Conservation (phyloP, 768 basidiomycete genomes). For the Favolaschia claudopus region DNA sequence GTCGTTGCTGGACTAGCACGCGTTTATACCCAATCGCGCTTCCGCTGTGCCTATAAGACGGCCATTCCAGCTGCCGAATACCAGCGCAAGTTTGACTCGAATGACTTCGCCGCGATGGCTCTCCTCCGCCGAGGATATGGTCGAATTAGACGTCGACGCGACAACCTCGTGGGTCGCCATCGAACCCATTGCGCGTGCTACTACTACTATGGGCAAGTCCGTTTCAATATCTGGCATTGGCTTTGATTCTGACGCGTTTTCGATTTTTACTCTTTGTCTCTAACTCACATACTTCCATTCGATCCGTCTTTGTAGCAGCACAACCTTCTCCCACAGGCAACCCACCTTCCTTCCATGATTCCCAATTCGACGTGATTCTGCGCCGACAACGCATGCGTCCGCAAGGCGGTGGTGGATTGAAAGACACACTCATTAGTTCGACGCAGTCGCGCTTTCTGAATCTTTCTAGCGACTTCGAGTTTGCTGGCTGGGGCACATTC, state of each 20-base stretch:
- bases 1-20: too few species aligned
- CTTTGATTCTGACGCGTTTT: background rate
- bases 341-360: conserved; percentile 55
- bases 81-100: too few species aligned
- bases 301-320: background rate
- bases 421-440: conserved; percentile 39
- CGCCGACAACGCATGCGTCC: conserved; percentile 65
- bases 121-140: conserved; percentile 14
- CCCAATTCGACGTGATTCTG: conserved; percentile 63
- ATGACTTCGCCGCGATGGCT: too few species aligned
- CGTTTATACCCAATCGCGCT: too few species aligned
- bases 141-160: background rate
- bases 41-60: too few species aligned
- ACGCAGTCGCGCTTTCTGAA: conserved; percentile 69
- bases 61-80: too few species aligned
- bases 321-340: background rate
- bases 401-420: conserved; percentile 50
- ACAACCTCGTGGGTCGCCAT: conserved; percentile 23
- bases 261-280: background rate
- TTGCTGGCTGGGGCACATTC: conserved; percentile 74
- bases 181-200: conserved; percentile 15
- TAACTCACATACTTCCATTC: background rate
- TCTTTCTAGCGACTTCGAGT: conserved; percentile 71
- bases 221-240: too few species aligned
- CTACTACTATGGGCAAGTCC: too few species aligned